These are phyloP conservation scores for Aspergillus sp. DNA, from an alignment of 2,329 filamentous ascomycete genomes.

Conservation along the genomic window DNA sequence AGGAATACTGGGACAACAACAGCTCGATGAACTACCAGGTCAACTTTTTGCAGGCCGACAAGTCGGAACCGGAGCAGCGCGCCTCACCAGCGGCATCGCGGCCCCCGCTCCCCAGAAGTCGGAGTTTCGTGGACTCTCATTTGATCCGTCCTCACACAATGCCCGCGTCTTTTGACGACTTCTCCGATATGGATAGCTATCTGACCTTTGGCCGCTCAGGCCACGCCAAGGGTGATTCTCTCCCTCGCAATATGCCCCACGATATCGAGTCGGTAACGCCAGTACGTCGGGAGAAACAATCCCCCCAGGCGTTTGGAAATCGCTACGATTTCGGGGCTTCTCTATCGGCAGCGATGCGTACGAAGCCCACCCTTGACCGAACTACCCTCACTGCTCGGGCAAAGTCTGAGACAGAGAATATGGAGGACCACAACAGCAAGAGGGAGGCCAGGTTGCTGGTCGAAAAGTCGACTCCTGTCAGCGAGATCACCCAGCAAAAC, in stretches of 20 bases:
- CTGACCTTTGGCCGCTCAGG: constrained; percentile 49
- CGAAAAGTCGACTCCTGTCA: constrained; percentile 12
- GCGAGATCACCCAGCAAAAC: constrained; percentile 7
- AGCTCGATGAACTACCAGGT: constrained; percentile 78
- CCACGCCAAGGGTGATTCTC: constrained; percentile 56
- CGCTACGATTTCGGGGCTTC: constrained; percentile 97
- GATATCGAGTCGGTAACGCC: constrained; percentile 54
- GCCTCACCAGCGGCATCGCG: constrained; percentile 44
- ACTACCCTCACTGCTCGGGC: constrained; percentile 48
- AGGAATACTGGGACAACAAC: constrained; percentile 97
- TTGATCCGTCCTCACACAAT: constrained; percentile 40
- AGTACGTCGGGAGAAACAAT: constrained; percentile 38
- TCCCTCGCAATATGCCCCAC: constrained; percentile 64
- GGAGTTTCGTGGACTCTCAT: constrained; percentile 44
- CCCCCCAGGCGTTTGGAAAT: constrained; percentile 70
- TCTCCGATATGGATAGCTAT: constrained; percentile 52
- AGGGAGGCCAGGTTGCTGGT: constrained; percentile 8
- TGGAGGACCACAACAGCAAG: constrained; percentile 6
- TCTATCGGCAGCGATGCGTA: constrained; percentile 69
- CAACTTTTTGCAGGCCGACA: constrained; percentile 75
- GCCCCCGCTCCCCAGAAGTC: constrained; percentile 58
- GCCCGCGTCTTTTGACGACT: constrained; percentile 58
- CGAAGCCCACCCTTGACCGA: constrained; percentile 51
- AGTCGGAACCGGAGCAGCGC: constrained; percentile 44
- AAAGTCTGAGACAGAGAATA: constrained; percentile 44